phyloP scores from a whole-genome alignment of 2,329 filamentous ascomycete genomes.

The Hypoxylon sp. region DNA sequence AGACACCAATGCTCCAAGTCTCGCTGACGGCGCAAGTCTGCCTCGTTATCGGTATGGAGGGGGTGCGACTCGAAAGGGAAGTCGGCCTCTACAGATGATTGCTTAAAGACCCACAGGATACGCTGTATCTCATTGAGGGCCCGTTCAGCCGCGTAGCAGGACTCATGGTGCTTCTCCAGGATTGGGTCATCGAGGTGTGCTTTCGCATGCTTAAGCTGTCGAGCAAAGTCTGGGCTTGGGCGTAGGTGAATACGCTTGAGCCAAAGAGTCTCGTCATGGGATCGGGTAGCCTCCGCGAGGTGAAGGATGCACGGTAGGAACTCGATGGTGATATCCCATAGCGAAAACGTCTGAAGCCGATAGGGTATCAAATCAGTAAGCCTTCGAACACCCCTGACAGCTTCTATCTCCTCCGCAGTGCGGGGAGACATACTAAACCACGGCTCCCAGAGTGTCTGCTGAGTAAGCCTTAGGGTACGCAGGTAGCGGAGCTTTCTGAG shows the following conservation, averaged over 20 bases:
- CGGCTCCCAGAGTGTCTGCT: conserved; percentile 24
- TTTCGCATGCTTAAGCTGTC: conserved; percentile 5
- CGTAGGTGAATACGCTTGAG: conserved; percentile 10
- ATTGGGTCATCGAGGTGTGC: conserved; percentile 6
- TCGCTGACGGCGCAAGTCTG: conserved; percentile 5
- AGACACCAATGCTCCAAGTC: conserved; percentile 26
- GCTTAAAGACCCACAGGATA: background rate
- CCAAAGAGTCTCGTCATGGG: background rate
- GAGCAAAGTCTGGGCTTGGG: conserved; percentile 1
- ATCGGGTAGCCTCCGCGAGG: background rate
- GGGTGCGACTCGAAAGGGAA: conserved; percentile 4
- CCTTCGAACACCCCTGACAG: background rate
- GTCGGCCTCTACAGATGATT: background rate
- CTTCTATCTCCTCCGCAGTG: background rate
- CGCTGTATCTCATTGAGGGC: background rate
- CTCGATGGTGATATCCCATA: conserved; percentile 16
- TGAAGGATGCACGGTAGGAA: conserved; percentile 6
- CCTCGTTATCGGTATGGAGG: background rate
- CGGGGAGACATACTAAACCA: background rate
- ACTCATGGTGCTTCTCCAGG: background rate
- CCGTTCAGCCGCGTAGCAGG: background rate
- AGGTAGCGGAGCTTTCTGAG: background rate
- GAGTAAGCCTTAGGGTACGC: conserved; percentile 6
- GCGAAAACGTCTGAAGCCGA: conserved; percentile 10
- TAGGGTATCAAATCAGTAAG: conserved; percentile 5